Base-by-base conservation (phyloP, 2,329 filamentous ascomycete species). In the Sporothrix euskadiensis region DNA sequence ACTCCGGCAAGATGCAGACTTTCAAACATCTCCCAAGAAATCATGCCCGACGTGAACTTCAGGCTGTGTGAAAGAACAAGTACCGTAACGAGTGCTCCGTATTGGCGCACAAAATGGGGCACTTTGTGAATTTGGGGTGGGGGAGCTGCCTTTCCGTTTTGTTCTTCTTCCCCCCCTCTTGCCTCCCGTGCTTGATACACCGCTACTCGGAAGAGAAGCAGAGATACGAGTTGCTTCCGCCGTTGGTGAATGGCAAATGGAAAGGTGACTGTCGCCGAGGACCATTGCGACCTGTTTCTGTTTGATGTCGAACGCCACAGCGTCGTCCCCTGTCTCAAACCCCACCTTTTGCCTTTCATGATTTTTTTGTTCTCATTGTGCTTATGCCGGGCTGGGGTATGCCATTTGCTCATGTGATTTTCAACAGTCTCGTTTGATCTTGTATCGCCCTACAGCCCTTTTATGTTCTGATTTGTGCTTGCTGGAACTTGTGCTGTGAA, bases 1-100 rank as follows among this genome's bases (percentile, higher is more conserved):
- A 22, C 30, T 66, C 39, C 61, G 61, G 61, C 12, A 47, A 66
- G 61, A 47, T 66, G 61, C n/a, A 47, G 61, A 47, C 39, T 30
- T 26, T 65, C 39, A 47, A 66, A 47, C 61, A 30, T 47, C 44
- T 16, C 22, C 39, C 6, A 19, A 66, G 12, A 30, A 30, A 30
- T 41, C 39, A 47, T 19, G 39, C 30, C 39, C n/a, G 7, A 47
- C 12, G 32, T 47, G 61, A 49, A 47, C 12, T 16, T 22, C 10
- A 47, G 61, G n/a, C 39, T 66, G 61, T 66, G 39, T n/a, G 12
- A 47, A 39, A 65, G 8, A 12, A 12, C 16, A 56, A 30, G 52
- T 30, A n/a, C 22, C 22, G 52, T 30, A 35, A 5, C 2, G 35
- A 35, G 8, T 35, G 35, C 5, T 35, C 35, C 35, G 35, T 35